Evolutionary conservation across 2,329 filamentous ascomycete species (phyloP), one percentile per base, ranked within the genome.

Genomic region (Ophiostoma himal-ulmi): DNA sequence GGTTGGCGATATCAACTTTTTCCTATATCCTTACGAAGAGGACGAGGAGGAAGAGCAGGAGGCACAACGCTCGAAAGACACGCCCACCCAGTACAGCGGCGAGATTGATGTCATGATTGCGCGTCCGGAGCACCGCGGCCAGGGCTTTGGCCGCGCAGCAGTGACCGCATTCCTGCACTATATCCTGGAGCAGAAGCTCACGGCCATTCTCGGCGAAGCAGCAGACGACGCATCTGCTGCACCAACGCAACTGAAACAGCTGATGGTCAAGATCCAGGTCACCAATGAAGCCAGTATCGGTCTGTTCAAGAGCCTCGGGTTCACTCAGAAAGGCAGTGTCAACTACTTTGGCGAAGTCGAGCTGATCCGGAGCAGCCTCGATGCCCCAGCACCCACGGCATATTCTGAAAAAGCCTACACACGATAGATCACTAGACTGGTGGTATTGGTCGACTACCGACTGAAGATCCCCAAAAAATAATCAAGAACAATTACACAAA

Each of bases 91-190:
- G 30, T 90, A 68, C 48, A 69, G 39, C 3, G 93, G 91, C 34
- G 93, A 96, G 77, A 80, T 97, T 7, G 92, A 96, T 78, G 86
- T 97, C 73, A 96, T 97, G 93, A 89, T 97, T 72, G 93, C 93
- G 0, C 80, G 82, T 1, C 80, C 80, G 5, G 76, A 78, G 0
- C 80, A 87, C 39, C 87, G 89, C 34, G 82, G 89, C 0, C 81
- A 82, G 8, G 93, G 93, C 0, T 81, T 88, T 7, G 93, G 92
- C 0, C 81, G 83, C 5, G 85, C 86, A 0, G 86, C 91, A 0
- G 82, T 97, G 0, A 77, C 87, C 2, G 81, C 87, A 0, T 90
- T 98, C 70, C 76, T 97, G 68, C 79, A 82, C 65, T 98, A 93
- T 76, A 82, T 97, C 6, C 74, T 73, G 54, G 39, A 82, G 5